Base-by-base conservation (phyloP, 176 grass and related monocot genomes). In the Lolium multiflorum region DNA sequence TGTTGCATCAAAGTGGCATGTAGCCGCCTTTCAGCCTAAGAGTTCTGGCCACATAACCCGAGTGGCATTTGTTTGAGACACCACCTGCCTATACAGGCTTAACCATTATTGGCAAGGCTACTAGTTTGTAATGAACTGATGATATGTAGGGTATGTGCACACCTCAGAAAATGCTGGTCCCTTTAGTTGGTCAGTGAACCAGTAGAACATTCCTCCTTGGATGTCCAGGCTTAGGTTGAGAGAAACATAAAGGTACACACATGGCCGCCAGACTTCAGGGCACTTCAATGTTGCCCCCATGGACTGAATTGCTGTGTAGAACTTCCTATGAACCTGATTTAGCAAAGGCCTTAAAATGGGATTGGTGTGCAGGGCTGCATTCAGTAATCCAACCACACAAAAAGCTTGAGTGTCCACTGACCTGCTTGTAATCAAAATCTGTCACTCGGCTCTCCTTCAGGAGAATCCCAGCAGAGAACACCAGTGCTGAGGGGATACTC, bases 121-220 rank as follows among this genome's bases (percentile, higher is more conserved):
- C 11, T 61, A 61, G 28, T 78, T 9, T 59, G 51, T 8, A 28
- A 20, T 56, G 35, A 87, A 56, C 1, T 52, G n/a, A 54, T 71
- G 15, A 72, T 64, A 88, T 89, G 17, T 51, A 78, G 6, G 11
- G 48, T 41, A 77, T 9, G 14, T 16, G 64, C 66, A 63, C 91
- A 98, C 94, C 96, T 98, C 92, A 24, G 96, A 98, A 82, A 98
- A 96, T 18, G 61, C 75, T 31, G 90, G 92, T 60, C 94, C 97
- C 41, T 22, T 70, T 20, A 68, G 83, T 76, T 47, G 47, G 50
- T 96, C 90, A 11, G 91, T 94, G 72, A 92, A 91, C 97, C 97
- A 98, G 25, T 96, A 98, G 79, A 98, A 98, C 97, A 98, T 96
- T 64, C 97, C 97, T 79, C 88, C 93, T 62, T 95, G 92, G 77